phyloP scores from a whole-genome alignment of 2,329 filamentous ascomycete genomes.

The Arachnomyces sp. region DNA sequence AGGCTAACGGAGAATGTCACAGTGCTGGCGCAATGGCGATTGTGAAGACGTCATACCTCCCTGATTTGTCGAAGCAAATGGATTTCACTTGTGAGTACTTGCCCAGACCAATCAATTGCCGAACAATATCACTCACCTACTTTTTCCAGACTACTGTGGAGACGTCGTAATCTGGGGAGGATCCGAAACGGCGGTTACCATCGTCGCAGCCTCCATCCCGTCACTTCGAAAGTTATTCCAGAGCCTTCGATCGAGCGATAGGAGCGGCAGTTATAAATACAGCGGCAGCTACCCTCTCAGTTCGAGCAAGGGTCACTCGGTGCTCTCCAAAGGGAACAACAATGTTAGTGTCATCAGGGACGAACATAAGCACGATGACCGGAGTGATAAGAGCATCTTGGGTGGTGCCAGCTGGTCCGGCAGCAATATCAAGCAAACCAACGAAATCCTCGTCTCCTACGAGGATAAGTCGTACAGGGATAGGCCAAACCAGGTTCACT shows the following conservation, averaged over 20 bases:
- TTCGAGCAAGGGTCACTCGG: no score
- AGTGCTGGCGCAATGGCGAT: conserved; percentile 18
- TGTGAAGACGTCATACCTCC: conserved; percentile 18
- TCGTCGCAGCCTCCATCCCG: conserved; percentile 21
- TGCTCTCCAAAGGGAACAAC: no score
- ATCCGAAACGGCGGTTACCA: conserved; percentile 21
- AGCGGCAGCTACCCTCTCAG: no score
- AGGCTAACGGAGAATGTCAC: background rate
- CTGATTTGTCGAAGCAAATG: conserved; percentile 15
- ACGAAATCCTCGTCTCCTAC: no score
- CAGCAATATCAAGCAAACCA: no score
- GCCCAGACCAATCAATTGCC: conserved; percentile 4
- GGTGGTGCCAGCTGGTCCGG: no score
- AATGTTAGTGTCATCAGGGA: no score
- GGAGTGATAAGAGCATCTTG: no score
- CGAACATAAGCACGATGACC: no score
- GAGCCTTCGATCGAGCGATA: conserved; percentile 60
- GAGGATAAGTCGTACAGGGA: no score
- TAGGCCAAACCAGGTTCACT: no score
- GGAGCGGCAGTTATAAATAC: conserved; percentile 49
- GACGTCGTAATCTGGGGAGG: conserved; percentile 20
- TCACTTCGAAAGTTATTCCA: conserved; percentile 12
- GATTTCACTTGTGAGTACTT: conserved; percentile 14
- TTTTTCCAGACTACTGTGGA: conserved; percentile 1
- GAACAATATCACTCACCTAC: background rate